These are phyloP conservation scores for Mortierella sp. DNA, from an alignment of 371 early-diverging fungal genomes.

Conservation along the genomic window DNA sequence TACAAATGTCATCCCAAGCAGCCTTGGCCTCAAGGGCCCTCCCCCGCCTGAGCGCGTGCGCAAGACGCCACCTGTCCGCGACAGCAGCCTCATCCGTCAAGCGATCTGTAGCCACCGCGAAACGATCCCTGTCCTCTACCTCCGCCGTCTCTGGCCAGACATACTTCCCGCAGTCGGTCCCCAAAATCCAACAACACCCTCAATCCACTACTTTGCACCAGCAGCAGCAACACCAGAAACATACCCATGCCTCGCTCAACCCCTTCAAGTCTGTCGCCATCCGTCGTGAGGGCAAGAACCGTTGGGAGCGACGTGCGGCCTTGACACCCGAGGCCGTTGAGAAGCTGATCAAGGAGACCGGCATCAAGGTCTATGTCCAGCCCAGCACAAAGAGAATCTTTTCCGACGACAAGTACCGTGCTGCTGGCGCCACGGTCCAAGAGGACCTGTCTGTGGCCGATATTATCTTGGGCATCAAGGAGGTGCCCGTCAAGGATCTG, in stretches of 20 bases:
- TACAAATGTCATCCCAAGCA: constrained; percentile 43
- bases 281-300: constrained; percentile 95
- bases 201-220: constrained; percentile 15
- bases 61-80: constrained; percentile 29
- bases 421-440: constrained; percentile 91
- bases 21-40: constrained; percentile 39
- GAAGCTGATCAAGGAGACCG: constrained; percentile 83
- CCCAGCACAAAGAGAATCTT: constrained; percentile 94
- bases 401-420: constrained; percentile 80
- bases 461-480: constrained; percentile 96
- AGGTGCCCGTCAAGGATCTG: constrained; percentile 89
- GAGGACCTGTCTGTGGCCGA: constrained; percentile 93
- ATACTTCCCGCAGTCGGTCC: constrained; percentile 32
- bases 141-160: constrained; percentile 27
- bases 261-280: constrained; percentile 78
- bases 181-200: constrained; percentile 34
- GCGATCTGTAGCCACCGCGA: constrained; percentile 20
- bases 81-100: constrained; percentile 13
- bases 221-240: constrained; percentile 49
- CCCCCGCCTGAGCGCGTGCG: constrained; percentile 31
- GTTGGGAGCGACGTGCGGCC: constrained; percentile 96
- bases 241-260: constrained; percentile 40
- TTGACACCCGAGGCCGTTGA: constrained; percentile 86
- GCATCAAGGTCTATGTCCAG: constrained; percentile 88
- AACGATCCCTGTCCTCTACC: constrained; percentile 32